Base-by-base conservation (phyloP, 352 stramenopile genomes). In the Phytophthora pluvialis region DNA sequence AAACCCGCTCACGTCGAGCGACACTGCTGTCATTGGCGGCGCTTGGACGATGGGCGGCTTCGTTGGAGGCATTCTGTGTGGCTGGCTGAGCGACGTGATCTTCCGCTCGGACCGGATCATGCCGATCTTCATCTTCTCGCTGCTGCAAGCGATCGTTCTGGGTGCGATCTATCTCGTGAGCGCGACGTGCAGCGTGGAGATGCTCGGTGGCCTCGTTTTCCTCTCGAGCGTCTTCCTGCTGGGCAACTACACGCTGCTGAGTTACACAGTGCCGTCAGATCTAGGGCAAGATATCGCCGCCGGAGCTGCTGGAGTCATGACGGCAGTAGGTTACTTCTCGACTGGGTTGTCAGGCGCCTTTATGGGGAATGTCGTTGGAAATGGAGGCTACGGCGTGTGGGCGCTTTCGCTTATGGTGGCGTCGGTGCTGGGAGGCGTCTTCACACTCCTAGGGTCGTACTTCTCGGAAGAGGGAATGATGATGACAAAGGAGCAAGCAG, bases 31-130 rank as follows among this genome's bases (percentile, higher is more conserved):
- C 57, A 85, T 93, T 33, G 84, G 81, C 11, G 84, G 84, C 29
- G 84, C 84, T 0, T 93, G 84, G 84, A 93, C 84, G 0, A 77
- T 93, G 47, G 84, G 84, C 43, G 84, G 81, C 12, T 91, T 91
- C 58, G 75, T 93, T 21, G 84, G 80, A 1, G 84, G 81, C 1
- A 67, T 93, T 21, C 75, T 91, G 12, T 91, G 84, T 46, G 84
- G 84, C 10, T 91, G 80, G 78, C 71, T 93, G 35, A 91, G 81
- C 31, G 81, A 93, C 50, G 72, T 78, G 16, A 50, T 93, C 21
- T 93, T 90, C 62, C 53, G 81, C 53, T 89, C 81, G 44, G 71
- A 90, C 44, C 78, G 84, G 33, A 77, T 88, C 12, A 82, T 80
- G 66, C 81, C 84, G 5, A 89, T 90, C 43, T 85, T 86, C 66